A percentile compares a stretch with the other conserved stretches of the same genome.
phyloP scores from a whole-genome alignment of 306 rosid species.

The Mimosa bimucronata region DNA sequence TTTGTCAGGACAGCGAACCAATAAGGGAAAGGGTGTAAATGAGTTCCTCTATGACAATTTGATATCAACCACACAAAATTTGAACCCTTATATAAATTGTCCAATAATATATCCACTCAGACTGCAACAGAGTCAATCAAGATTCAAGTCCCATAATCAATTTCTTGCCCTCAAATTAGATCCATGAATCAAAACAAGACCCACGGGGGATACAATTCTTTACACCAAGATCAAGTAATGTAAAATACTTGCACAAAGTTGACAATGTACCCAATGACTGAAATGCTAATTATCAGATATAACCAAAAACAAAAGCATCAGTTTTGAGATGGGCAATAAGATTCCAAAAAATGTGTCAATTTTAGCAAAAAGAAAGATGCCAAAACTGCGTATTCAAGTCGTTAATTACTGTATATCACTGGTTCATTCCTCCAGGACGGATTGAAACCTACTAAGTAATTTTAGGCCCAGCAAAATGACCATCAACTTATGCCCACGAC shows the following conservation, averaged over 20 bases:
- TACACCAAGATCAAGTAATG: conserved; percentile 5
- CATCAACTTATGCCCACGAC: background rate
- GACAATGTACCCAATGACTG: conserved; percentile 2
- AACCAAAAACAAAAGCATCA: conserved; percentile 9
- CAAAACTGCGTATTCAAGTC: background rate
- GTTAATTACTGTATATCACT: background rate
- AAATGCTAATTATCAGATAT: background rate
- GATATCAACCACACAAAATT: conserved; percentile 25
- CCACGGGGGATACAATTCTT: background rate
- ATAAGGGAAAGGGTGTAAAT: conserved; percentile 3
- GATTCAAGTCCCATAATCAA: conserved; percentile 21
- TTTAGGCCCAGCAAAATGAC: background rate
- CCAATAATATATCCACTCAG: conserved; percentile 26
- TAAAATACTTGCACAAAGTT: conserved; percentile 13
- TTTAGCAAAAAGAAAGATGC: background rate
- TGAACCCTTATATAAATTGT: conserved; percentile 20
- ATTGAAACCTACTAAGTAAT: background rate
- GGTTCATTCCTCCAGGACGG: background rate
- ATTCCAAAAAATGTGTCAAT: conserved; percentile 18
- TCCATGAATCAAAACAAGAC: background rate
- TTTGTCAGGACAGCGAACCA: background rate
- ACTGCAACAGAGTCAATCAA: conserved; percentile 30
- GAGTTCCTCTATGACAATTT: conserved; percentile 6
- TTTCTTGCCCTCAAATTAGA: background rate
- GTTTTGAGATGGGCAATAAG: conserved; percentile 6